phyloP scores from a whole-genome alignment of 331 rosid species.

The Rosa hybrid region DNA sequence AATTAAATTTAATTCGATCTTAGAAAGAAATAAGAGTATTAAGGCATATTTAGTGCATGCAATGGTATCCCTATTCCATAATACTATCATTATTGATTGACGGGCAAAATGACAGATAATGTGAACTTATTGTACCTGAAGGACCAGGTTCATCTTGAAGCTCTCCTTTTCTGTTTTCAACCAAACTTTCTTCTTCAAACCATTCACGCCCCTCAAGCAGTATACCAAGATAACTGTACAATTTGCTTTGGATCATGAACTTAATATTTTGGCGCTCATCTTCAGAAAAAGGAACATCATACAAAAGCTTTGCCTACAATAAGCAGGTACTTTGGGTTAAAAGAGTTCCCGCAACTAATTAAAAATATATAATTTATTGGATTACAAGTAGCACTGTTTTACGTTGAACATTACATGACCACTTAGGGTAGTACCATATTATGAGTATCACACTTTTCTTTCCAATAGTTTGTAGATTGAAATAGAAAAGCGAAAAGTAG shows the following conservation, averaged over 20 bases:
- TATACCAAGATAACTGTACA: constrained; percentile 62
- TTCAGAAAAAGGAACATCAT: constrained; percentile 69
- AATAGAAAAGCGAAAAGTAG: neutral
- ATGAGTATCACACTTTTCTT: neutral
- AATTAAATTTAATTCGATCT: neutral
- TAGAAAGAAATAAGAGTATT: neutral
- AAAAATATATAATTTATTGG: neutral
- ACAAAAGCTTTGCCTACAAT: constrained; percentile 72
- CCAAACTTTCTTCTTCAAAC: constrained; percentile 76
- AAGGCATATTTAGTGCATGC: neutral
- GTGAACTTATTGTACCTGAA: constrained; percentile 45
- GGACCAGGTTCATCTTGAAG: constrained; percentile 44
- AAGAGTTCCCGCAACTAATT: neutral
- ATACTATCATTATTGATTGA: neutral
- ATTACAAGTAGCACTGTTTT: constrained; percentile 9
- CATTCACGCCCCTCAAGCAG: constrained; percentile 68
- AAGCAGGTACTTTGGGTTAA: constrained; percentile 27
- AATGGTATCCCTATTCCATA: neutral
- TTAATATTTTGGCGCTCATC: constrained; percentile 66
- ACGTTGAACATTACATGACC: constrained; percentile 1
- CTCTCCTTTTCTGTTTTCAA: constrained; percentile 38
- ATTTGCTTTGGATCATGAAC: constrained; percentile 71
- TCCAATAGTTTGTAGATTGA: neutral
- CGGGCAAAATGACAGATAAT: neutral
- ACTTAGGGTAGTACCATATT: neutral